phyloP scores from a whole-genome alignment of 192 early-diverging fungal genomes.

The Coemansia umbellata region DNA sequence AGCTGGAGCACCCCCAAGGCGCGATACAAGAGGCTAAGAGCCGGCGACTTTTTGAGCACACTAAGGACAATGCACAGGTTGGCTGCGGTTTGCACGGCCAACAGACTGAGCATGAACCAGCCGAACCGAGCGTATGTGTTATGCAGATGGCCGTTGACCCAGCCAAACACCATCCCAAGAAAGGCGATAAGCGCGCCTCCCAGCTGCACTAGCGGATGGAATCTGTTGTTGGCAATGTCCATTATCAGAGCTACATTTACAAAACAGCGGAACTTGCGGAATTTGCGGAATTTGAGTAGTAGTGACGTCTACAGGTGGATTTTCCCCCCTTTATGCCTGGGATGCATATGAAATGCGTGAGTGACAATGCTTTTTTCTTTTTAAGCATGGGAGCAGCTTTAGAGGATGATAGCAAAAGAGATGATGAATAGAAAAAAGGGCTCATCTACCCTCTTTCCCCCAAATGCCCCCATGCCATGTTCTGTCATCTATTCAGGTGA shows the following conservation, averaged over 20 bases:
- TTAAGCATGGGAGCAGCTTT: too few species aligned
- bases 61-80: slow-evolving; percentile 44
- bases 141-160: slow-evolving; percentile 51
- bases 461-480: too few species aligned
- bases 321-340: too few species aligned
- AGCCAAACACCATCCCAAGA: slow-evolving; percentile 58
- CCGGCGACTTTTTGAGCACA: slow-evolving; percentile 12
- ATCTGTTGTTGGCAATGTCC: slow-evolving; percentile 49
- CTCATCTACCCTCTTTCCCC: too few species aligned
- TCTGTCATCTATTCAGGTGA: too few species aligned
- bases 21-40: slow-evolving; percentile 28
- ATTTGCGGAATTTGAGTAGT: too few species aligned
- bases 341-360: too few species aligned
- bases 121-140: slow-evolving; percentile 59
- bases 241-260: slow-evolving; percentile 50
- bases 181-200: slow-evolving; percentile 45
- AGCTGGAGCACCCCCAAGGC: slow-evolving; percentile 39
- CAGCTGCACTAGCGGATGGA: slow-evolving; percentile 55
- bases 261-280: too few species aligned
- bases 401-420: too few species aligned
- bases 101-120: slow-evolving; percentile 50
- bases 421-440: too few species aligned
- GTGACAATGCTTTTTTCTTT: too few species aligned
- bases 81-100: slow-evolving; percentile 46
- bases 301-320: too few species aligned